A percentile compares a stretch with the other conserved stretches of the same genome.
These are phyloP conservation scores for Lachnellula cervina DNA, from an alignment of 2,329 filamentous ascomycete genomes.

Conservation along the genomic window DNA sequence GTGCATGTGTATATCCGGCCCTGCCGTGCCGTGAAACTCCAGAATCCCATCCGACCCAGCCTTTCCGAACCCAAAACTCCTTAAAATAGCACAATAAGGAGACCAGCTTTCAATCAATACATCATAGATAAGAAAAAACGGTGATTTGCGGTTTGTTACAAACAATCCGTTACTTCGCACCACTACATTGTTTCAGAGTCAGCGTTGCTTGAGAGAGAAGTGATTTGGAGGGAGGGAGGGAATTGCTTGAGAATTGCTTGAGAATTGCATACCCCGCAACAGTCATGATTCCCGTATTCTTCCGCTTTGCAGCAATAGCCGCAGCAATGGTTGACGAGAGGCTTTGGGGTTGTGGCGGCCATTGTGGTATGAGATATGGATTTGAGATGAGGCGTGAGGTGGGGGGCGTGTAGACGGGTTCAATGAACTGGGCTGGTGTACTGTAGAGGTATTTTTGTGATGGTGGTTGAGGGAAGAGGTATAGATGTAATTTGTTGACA, in stretches of 20 bases:
- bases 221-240: conserved; percentile 33
- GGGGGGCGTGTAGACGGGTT: neutral
- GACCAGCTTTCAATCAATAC: neutral
- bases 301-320: conserved; percentile 47
- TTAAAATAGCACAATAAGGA: neutral
- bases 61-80: neutral
- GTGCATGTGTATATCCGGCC: neutral
- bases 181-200: neutral
- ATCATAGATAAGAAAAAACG: neutral
- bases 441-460: neutral
- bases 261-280: conserved; percentile 34
- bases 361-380: conserved; percentile 27
- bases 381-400: neutral
- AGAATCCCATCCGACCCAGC: neutral
- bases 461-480: neutral
- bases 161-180: neutral
- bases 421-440: too few relatives aligned
- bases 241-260: conserved; percentile 44
- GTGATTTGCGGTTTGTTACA: neutral
- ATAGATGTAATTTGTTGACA: neutral
- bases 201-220: neutral
- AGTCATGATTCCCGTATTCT: conserved; percentile 47
- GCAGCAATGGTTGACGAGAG: conserved; percentile 47
- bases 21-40: neutral
- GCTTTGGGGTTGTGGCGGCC: conserved; percentile 39